Conservation (phyloP, 75 land plant genomes). For the Sequoiadendron giganteum region DNA sequence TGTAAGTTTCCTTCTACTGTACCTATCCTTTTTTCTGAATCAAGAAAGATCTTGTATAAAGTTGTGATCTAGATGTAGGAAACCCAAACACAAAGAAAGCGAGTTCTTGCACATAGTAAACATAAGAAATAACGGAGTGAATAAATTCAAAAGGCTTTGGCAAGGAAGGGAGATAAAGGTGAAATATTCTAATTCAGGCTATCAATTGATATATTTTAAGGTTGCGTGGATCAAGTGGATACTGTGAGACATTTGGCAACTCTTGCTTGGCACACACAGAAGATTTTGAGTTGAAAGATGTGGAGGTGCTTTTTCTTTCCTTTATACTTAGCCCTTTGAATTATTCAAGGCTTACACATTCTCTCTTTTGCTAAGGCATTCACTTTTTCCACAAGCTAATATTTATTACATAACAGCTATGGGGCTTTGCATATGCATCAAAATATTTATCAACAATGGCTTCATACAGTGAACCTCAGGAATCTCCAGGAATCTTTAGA, state of each 20-base stretch:
- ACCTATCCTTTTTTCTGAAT: background rate
- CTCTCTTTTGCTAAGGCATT: background rate
- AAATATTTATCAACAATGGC: conserved; percentile 46
- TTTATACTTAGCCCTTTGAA: background rate
- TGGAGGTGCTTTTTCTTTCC: conserved; percentile 54
- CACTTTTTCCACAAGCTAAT: background rate
- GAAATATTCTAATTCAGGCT: background rate
- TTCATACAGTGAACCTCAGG: conserved; percentile 29
- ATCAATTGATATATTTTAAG: conserved; percentile 18
- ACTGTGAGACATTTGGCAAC: conserved; percentile 79
- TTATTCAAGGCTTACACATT: background rate
- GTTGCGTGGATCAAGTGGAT: conserved; percentile 79
- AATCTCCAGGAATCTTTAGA: conserved; percentile 59
- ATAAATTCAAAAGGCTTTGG: too few relatives aligned
- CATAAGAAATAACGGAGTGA: background rate
- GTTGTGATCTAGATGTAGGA: background rate
- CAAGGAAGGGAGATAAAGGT: background rate
- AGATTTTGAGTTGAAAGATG: conserved; percentile 80
- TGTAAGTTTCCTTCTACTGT: conserved; percentile 47
- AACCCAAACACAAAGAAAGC: background rate
- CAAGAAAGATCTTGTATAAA: background rate
- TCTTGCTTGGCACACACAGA: conserved; percentile 72
- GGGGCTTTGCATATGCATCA: conserved; percentile 82
- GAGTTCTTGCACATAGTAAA: background rate
- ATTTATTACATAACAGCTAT: conserved; percentile 47